Evolutionary conservation across 2,329 filamentous ascomycete genomes (phyloP).

Genomic region (Ophiostoma populinum): DNA sequence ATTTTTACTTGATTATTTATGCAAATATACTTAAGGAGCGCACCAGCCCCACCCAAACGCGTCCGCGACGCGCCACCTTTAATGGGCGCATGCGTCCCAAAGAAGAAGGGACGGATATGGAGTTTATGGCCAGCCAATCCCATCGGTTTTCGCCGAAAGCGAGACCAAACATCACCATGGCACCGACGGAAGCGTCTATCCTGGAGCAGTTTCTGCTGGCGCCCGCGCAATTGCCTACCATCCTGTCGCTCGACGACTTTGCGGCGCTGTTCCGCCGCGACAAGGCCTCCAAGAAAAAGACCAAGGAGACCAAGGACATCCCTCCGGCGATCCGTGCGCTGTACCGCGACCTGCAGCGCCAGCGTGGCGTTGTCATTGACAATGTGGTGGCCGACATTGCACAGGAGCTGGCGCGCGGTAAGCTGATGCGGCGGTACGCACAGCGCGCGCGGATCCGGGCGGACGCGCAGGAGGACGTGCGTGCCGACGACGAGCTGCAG

Average conservation of each 20-base stretch:
- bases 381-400: conserved; percentile 47
- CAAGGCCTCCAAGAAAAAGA: background rate
- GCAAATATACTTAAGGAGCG: too few species aligned
- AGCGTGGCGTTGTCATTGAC: conserved; percentile 53
- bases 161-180: background rate
- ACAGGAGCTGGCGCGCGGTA: conserved; percentile 42
- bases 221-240: conserved; percentile 55
- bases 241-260: conserved; percentile 61
- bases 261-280: conserved; percentile 47
- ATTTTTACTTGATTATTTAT: too few species aligned
- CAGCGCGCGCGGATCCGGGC: conserved; percentile 33
- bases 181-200: conserved; percentile 43
- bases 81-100: too few species aligned
- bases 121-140: too few species aligned
- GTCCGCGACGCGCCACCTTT: conserved; percentile 7
- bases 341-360: conserved; percentile 63
- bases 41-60: too few species aligned
- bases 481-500: conserved; percentile 47
- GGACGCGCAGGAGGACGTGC: conserved; percentile 32
- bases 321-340: conserved; percentile 45
- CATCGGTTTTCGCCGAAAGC: background rate
- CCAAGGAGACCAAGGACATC: background rate
- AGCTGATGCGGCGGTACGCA: conserved; percentile 38
- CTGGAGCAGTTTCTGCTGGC: conserved; percentile 63
- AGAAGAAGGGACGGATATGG: too few species aligned